Base-by-base conservation (phyloP, 176 grass and related monocot species). In the Guadua angustifolia region DNA sequence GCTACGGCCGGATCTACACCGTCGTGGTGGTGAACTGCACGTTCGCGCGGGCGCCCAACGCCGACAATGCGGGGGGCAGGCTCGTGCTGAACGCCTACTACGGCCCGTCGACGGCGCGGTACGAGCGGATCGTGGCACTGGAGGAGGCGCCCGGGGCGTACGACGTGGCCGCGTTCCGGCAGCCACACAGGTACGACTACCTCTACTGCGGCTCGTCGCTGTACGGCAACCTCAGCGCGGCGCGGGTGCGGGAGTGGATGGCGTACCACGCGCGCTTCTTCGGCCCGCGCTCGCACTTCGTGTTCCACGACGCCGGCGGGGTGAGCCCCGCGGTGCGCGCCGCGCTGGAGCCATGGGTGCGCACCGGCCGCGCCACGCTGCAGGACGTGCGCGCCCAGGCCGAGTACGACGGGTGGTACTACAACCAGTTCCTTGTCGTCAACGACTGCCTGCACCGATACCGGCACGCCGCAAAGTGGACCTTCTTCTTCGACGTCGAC, bases 11-110 rank as follows among this genome's bases (percentile, higher is more conserved):
- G 24, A 89, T 95, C 42, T 99, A 99, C 89, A 95, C 96, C 21
- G 91, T 92, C 21, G 93, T 99, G 47, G 80, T 99, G 72, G 96
- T 95, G 11, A 99, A 99, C 88, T 99, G 96, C 92, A 99, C 96
- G 5, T 99, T 99, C 89, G 24, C 87, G 3, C 18, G 10, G 1
- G 47, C 71, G 14, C 96, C 96, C 64, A 99, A 99, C 75, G 40
- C 90, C 43, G 83, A 99, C 91, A 90, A 86, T 52, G 81, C 85
- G 0, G 96, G 96, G 12, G 96, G 96, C 1, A 60, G 67, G 16
- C 89, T 99, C 50, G 12, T 94, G 19, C 86, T 95, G 21, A 82
- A 94, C 94, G 93, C 96, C 25, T 90, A 94, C 86, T 86, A 99
- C 85, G 92, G 89, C 3, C 12, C 24, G 29, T 83, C 86, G 1